Percentiles rank a stretch among this genome's conserved stretches.
Conservation (phyloP, 192 early-diverging fungal species). For the Backusella morwellensis region DNA sequence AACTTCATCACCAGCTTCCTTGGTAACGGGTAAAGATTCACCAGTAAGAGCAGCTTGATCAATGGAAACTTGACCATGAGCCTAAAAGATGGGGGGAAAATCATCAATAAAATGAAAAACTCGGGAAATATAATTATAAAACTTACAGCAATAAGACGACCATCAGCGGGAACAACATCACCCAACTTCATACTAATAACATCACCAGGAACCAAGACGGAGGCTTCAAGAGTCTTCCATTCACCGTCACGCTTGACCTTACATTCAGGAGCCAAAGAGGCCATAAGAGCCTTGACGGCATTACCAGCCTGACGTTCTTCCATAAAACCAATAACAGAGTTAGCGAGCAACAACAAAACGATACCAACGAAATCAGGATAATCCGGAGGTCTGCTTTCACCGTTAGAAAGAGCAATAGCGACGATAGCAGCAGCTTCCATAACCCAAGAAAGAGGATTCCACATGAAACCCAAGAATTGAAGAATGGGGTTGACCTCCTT, state of each 20-base stretch:
- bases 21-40: no score
- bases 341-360: slow-evolving; percentile 72
- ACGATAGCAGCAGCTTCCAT: slow-evolving; percentile 86
- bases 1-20: no score
- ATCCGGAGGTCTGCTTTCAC: slow-evolving; percentile 61
- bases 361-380: slow-evolving; percentile 87
- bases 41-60: no score
- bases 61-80: slow-evolving; percentile 5
- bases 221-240: slow-evolving; percentile 73
- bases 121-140: background rate
- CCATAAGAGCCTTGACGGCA: slow-evolving; percentile 90
- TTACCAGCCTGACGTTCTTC: slow-evolving; percentile 89
- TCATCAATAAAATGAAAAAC: background rate
- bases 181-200: slow-evolving; percentile 80
- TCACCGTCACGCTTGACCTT: slow-evolving; percentile 83
- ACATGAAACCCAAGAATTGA: slow-evolving; percentile 86
- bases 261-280: slow-evolving; percentile 80
- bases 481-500: slow-evolving; percentile 78
- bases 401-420: slow-evolving; percentile 72
- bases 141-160: slow-evolving; percentile 69
- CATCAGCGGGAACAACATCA: slow-evolving; percentile 87
- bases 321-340: slow-evolving; percentile 84
- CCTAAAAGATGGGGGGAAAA: slow-evolving; percentile 5
- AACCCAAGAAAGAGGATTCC: slow-evolving; percentile 33
- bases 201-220: slow-evolving; percentile 83